Evolutionary conservation across 2,329 filamentous ascomycete species (phyloP).

Genomic region (Sarocladiaceae sp.): DNA sequence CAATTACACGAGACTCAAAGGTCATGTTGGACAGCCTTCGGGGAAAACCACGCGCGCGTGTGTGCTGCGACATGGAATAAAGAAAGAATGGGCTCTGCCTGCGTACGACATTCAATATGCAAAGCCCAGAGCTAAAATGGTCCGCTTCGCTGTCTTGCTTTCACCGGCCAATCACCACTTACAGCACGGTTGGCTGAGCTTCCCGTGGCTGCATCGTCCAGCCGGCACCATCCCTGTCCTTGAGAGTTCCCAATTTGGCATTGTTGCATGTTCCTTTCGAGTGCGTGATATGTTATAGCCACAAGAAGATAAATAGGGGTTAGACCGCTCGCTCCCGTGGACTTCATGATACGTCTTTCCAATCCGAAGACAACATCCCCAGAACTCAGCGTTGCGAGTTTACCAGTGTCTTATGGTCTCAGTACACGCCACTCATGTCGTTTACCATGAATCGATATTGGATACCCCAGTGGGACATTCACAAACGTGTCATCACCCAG

Average conservation of each 20-base stretch:
- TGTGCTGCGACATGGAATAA: not conserved
- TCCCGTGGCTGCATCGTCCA: not conserved
- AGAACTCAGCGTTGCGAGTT: no score
- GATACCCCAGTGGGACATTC: conserved; percentile 56
- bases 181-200: not conserved
- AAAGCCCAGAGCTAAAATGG: not conserved
- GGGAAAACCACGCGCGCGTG: not conserved
- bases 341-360: not conserved
- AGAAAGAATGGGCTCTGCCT: not conserved
- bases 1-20: not conserved
- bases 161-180: conserved; percentile 2
- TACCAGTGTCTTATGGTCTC: no score
- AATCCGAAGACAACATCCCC: no score
- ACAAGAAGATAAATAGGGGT: conserved; percentile 6
- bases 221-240: not conserved
- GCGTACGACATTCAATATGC: conserved; percentile 2
- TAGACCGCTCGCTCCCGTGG: not conserved
- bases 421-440: conserved; percentile 11
- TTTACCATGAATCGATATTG: conserved; percentile 52
- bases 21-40: not conserved
- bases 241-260: not conserved
- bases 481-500: conserved; percentile 56
- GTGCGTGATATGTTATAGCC: not conserved
- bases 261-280: not conserved
- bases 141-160: conserved; percentile 3